Percentiles rank a stretch among this genome's conserved stretches.
phyloP scores from a whole-genome alignment of 768 basidiomycete genomes.

The Coprinopsis strossmayeri region DNA sequence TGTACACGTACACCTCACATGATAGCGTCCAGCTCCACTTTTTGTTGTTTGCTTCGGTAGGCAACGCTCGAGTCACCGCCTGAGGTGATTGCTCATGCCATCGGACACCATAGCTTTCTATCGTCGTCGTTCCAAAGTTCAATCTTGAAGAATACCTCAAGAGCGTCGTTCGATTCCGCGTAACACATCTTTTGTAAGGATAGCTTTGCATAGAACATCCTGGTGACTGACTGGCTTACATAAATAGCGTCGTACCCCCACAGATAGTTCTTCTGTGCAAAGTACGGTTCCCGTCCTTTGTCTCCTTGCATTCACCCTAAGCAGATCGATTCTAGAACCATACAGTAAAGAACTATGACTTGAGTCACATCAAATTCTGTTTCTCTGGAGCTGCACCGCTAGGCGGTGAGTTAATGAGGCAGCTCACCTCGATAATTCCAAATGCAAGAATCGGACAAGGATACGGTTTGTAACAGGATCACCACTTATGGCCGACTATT shows the following conservation, averaged over 20 bases:
- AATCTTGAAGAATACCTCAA: constrained; percentile 47
- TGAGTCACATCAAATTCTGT: constrained; percentile 45
- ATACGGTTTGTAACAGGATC: constrained; percentile 34
- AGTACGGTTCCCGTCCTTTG: constrained; percentile 23
- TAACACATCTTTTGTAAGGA: constrained; percentile 50
- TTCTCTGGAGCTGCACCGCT: constrained; percentile 61
- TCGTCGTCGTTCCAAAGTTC: constrained; percentile 65
- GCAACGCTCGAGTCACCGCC: constrained; percentile 10
- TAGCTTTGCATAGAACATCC: not conserved
- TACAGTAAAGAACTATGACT: constrained; percentile 39
- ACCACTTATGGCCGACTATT: not conserved
- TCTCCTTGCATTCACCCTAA: not conserved
- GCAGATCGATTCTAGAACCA: constrained; percentile 35
- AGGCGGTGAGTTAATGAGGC: constrained; percentile 45
- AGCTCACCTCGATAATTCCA: constrained; percentile 41
- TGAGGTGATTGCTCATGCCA: too few species aligned
- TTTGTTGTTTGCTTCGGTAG: constrained; percentile 45
- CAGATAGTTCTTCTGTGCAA: constrained; percentile 64
- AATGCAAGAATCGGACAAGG: constrained; percentile 62
- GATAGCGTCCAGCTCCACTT: constrained; percentile 37
- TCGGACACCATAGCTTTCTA: constrained; percentile 42
- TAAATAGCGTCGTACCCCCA: constrained; percentile 53
- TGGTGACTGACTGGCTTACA: not conserved
- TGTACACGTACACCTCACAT: constrained; percentile 4
- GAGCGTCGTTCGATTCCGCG: constrained; percentile 46